Evolutionary conservation across 345 rosid genomes (phyloP).

Genomic region (Arabis alpina): DNA sequence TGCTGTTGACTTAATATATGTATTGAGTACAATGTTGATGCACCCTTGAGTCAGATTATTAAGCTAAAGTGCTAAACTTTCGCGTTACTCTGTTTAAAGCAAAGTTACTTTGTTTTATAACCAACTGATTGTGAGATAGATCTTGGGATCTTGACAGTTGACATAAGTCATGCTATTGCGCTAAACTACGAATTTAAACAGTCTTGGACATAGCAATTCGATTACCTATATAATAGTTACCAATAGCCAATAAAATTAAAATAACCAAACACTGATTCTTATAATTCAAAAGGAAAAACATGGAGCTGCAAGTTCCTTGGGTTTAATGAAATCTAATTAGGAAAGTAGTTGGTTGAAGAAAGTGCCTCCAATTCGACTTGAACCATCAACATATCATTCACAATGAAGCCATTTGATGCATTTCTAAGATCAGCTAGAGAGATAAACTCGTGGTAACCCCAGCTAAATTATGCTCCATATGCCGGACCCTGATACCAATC

Average conservation of each 20-base stretch:
- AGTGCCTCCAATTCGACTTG: constrained; percentile 17
- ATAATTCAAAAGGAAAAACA: neutral
- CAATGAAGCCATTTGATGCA: constrained; percentile 30
- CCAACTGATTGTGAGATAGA: no score
- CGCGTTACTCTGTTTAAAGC: no score
- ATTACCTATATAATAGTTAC: no score
- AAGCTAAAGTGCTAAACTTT: no score
- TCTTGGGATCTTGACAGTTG: no score
- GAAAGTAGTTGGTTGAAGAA: constrained; percentile 26
- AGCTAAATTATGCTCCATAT: neutral
- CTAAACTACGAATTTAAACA: no score
- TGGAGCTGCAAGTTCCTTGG: neutral
- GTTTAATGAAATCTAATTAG: constrained; percentile 1
- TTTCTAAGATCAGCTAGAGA: constrained; percentile 4
- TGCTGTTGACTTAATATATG: neutral
- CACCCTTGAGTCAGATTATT: no score
- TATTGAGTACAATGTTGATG: neutral
- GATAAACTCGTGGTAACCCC: constrained; percentile 17
- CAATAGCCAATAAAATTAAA: no score
- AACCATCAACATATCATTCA: constrained; percentile 21
- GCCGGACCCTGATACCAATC: neutral
- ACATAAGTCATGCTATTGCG: no score
- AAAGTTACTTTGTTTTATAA: no score
- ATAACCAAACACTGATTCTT: no score
- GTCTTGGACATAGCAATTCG: no score